Percentiles rank a stretch among this genome's conserved stretches.
Evolutionary conservation across 2,329 filamentous ascomycete genomes (phyloP).

Genomic region (Tolypocladium tropicale): DNA sequence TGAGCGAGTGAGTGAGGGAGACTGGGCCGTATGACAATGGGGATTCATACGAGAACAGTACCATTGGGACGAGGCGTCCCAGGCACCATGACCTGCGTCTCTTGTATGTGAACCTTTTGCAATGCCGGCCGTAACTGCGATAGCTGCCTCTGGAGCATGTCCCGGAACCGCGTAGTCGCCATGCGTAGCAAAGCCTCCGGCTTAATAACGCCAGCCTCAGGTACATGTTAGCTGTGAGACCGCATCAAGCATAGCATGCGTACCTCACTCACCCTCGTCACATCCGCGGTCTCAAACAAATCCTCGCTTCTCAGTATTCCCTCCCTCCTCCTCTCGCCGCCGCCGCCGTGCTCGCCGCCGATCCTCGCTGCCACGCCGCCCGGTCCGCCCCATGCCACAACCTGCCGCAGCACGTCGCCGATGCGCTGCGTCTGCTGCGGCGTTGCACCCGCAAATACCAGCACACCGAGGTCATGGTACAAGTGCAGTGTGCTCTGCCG

Average conservation of each 20-base stretch:
- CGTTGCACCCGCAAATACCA: slow-evolving; percentile 17
- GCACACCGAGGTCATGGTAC: slow-evolving; percentile 21
- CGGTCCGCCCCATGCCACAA: slow-evolving; percentile 7
- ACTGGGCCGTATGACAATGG: background rate
- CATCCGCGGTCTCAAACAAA: slow-evolving; percentile 3
- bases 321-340: slow-evolving; percentile 1
- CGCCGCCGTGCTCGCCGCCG: slow-evolving; percentile 1
- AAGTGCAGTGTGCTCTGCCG: slow-evolving; percentile 7
- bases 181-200: slow-evolving; percentile 4
- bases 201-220: slow-evolving; percentile 5
- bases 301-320: background rate
- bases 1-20: no score
- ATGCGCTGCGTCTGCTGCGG: slow-evolving; percentile 11
- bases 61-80: slow-evolving; percentile 1
- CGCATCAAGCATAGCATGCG: background rate
- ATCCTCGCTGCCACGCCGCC: slow-evolving; percentile 4
- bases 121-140: background rate
- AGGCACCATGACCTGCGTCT: slow-evolving; percentile 6
- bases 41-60: background rate
- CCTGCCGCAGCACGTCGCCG: slow-evolving; percentile 9
- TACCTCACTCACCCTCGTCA: slow-evolving; percentile 3
- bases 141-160: slow-evolving; percentile 3
- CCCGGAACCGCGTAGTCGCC: slow-evolving; percentile 4
- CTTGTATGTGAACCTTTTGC: slow-evolving; percentile 2
- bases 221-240: background rate